Evolutionary conservation across 257 asterid species (phyloP), one percentile per base, ranked within the genome.

Genomic region (Solanum pimpinellifolium): DNA sequence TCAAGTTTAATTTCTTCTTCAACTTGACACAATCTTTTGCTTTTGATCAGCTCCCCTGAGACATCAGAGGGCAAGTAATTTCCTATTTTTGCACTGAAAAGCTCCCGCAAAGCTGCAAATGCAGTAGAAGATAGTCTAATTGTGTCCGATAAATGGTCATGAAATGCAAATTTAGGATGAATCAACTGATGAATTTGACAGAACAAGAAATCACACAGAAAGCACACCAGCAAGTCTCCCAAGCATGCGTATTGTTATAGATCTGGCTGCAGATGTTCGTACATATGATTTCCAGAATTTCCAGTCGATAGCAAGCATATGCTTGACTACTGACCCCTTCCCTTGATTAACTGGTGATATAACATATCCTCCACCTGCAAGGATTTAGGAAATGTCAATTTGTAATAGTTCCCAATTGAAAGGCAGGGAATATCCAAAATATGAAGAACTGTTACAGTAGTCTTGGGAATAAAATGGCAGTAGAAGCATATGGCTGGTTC

Each of bases 231-330:
- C 97, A 60, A 95, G 90, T 91, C 92, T 94, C 86, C 94, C 95
- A 44, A 97, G 92, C 97, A 93, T 91, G 92, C 90, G 83, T 73
- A 95, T 94, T 33, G 99, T 96, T 85, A 96, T 92, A 49, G 97
- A 97, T 92, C 95, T 91, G 69, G 97, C 94, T 44, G 98, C 92
- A 85, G 96, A 93, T 86, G 90, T 89, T 77, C 88, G 90, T 87
- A 96, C 29, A 88, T 95, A 96, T 11, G 97, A 93, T 91, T 90
- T 97, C 99, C 98, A 96, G 89, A 89, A 94, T 86, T 91, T 95
- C 99, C 99, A 97, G 88, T 97, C 98, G 82, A 97, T 92, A 86
- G 99, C 98, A 91, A 97, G 94, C 99, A 97, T 97, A 88, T 95
- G 98, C 91, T 96, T 97, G 72, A 97, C 98, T 41, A 95, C 93